Evolutionary conservation across 1,284 basidiomycete species (phyloP).

Genomic region (Dichomitus squalens): DNA sequence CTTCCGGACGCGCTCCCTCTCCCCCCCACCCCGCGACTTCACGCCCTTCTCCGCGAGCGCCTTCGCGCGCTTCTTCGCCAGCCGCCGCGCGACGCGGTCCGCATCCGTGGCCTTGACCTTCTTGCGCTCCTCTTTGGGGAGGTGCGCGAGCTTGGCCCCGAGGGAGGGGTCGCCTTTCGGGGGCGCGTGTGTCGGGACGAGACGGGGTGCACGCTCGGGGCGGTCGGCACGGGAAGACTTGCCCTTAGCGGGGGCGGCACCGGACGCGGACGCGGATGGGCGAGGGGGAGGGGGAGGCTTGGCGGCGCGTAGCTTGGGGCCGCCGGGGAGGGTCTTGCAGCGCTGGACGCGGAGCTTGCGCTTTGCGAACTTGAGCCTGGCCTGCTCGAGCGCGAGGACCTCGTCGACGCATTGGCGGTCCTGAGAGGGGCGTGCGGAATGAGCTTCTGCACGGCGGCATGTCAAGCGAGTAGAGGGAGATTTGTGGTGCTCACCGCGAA

Average conservation of each 20-base stretch:
- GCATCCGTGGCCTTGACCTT: constrained; percentile 75
- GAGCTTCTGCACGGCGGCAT: constrained; percentile 3
- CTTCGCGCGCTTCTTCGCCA: constrained; percentile 88
- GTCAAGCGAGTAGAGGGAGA: no score
- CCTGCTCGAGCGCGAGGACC: constrained; percentile 74
- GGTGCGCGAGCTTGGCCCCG: constrained; percentile 72
- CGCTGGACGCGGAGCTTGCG: constrained; percentile 86
- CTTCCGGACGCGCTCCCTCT: constrained; percentile 52
- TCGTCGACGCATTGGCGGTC: constrained; percentile 91
- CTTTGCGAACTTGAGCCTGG: constrained; percentile 86
- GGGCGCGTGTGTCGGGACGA: constrained; percentile 43
- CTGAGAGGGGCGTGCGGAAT: constrained; percentile 42
- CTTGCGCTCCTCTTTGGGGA: constrained; percentile 89
- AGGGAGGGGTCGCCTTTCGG: constrained; percentile 83
- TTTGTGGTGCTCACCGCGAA: constrained; percentile 64
- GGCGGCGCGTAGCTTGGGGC: constrained; percentile 27
- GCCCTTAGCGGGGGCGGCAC: constrained; percentile 24
- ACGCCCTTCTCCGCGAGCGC: constrained; percentile 51
- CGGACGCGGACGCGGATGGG: no score
- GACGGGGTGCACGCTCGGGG: constrained; percentile 2
- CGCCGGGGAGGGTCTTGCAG: constrained; percentile 66
- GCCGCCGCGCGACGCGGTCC: constrained; percentile 77
- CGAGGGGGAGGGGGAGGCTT: constrained; percentile 16
- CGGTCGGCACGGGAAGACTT: constrained; percentile 10
- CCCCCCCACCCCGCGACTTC: constrained; percentile 41